These are phyloP conservation scores for Kregervanrija pseudodelftensis DNA, from an alignment of 805 yeast species.

Conservation along the genomic window DNA sequence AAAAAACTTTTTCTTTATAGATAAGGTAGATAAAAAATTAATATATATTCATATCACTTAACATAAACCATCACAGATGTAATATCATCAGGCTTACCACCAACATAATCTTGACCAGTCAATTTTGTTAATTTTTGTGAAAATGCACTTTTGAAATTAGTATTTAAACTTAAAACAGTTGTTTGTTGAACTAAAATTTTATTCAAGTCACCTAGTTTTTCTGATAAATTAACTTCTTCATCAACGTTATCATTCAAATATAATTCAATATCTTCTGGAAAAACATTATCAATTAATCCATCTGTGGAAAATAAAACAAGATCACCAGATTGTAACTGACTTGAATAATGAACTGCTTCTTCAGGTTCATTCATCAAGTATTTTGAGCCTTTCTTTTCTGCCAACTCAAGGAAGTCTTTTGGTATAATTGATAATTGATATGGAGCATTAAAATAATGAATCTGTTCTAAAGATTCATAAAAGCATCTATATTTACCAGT, in stretches of 20 bases:
- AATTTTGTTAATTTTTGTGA: constrained; percentile 66
- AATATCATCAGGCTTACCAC: constrained; percentile 95
- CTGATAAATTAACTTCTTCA: constrained; percentile 10
- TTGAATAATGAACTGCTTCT: constrained; percentile 58
- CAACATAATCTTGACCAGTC: constrained; percentile 64
- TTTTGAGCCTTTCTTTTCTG: constrained; percentile 46
- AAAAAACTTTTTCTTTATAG: background rate
- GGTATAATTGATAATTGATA: constrained; percentile 87
- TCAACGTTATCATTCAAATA: constrained; percentile 50
- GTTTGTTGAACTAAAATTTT: constrained; percentile 59
- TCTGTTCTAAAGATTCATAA: constrained; percentile 66
- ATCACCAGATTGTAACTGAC: constrained; percentile 65
- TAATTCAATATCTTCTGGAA: constrained; percentile 61
- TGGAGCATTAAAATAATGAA: constrained; percentile 88
- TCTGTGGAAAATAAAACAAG: constrained; percentile 84
- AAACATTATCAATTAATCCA: constrained; percentile 85
- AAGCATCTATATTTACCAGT: constrained; percentile 36
- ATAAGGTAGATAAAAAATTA: background rate
- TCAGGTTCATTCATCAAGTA: constrained; percentile 67
- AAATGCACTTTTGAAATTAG: constrained; percentile 74
- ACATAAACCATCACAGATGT: constrained; percentile 74
- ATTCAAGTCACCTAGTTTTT: constrained; percentile 31
- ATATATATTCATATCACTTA: constrained; percentile 13
- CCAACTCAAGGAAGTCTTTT: constrained; percentile 42
- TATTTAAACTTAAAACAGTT: constrained; percentile 61